Conservation (phyloP, 192 early-diverging fungal species). For the Podila clonocystis region DNA sequence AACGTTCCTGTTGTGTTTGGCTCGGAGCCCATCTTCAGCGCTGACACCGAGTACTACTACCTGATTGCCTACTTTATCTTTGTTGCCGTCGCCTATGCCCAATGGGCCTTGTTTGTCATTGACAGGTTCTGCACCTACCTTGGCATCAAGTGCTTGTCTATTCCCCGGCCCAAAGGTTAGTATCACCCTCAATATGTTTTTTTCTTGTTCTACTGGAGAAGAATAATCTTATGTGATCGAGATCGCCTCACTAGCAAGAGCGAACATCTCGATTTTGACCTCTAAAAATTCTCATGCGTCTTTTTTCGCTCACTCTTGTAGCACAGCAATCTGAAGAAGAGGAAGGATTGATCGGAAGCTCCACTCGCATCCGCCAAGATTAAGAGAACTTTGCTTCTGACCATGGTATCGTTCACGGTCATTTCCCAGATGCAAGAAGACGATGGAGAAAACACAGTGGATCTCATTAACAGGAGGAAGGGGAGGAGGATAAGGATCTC, state of each 20-base stretch:
- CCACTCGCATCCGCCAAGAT: slow-evolving; percentile 37
- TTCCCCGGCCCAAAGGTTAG: slow-evolving; percentile 62
- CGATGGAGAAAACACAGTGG: too few relatives aligned
- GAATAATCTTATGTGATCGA: not conserved
- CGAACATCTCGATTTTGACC: slow-evolving; percentile 25
- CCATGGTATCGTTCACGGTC: too few relatives aligned
- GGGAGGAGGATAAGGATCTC: too few relatives aligned
- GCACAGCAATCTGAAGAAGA: slow-evolving; percentile 55
- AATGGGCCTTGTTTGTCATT: slow-evolving; percentile 90
- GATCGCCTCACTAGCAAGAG: too few relatives aligned
- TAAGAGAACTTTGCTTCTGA: slow-evolving; percentile 7
- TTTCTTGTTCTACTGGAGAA: not conserved
- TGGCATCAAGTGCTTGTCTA: slow-evolving; percentile 87
- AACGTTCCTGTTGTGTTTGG: slow-evolving; percentile 63
- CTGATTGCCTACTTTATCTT: slow-evolving; percentile 77
- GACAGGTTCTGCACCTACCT: slow-evolving; percentile 88
- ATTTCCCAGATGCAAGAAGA: too few relatives aligned
- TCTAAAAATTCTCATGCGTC: slow-evolving; percentile 52
- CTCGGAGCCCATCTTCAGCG: slow-evolving; percentile 72
- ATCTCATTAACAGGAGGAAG: too few relatives aligned
- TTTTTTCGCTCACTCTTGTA: slow-evolving; percentile 44
- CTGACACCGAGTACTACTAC: slow-evolving; percentile 74
- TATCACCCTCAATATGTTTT: slow-evolving; percentile 5
- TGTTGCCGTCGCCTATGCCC: slow-evolving; percentile 79
- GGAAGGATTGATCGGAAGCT: slow-evolving; percentile 43